Evolutionary conservation across 805 yeast species (phyloP), one percentile per base, ranked within the genome.

Genomic region (Saccharomycopsis malanga): DNA sequence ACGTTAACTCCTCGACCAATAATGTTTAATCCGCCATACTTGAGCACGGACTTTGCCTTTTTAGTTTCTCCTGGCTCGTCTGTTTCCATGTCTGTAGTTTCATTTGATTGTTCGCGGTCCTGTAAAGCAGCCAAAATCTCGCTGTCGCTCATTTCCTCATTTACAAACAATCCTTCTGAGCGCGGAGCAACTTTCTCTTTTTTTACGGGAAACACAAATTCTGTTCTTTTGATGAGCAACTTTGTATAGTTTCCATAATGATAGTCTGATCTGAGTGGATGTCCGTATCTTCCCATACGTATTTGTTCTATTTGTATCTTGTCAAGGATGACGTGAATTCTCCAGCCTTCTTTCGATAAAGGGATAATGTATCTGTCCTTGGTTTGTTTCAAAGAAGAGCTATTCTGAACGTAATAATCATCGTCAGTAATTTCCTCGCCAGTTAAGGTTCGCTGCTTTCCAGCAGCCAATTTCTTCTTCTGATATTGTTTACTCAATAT

Each of bases 241-340:
- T 29, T 38, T 3, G 39, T 39, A 14, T 39, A 45, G 3, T 37
- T 29, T 3, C 48, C 44, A 24, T 39, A 45, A 20, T 27, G 17
- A 18, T 32, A 32, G 17, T n/a, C 18, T 9, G 18, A 10, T 12
- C 30, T 27, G 10, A 27, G 7, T 27, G 30, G 10, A 12, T 27
- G 30, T 18, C 17, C 7, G 17, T 12, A 6, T 14, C 9, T n/a
- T 5, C 9, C 6, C 6, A 5, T 9, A 5, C 36, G 36, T 14
- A 48, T 24, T 4, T 14, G 6, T 35, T 48, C 51, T 12, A 48
- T 27, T 15, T 44, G 40, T n/a, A 30, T 21, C n/a, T 39, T 43
- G n/a, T 44, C 41, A 17, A 48, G 7, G 6, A 44, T 40, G 9
- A 48, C 20, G 32, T 48, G 51, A 32, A 48, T 48, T 32, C 35